Conservation (phyloP, 495 filamentous ascomycete species). For the Oleoguttula mirabilis region DNA sequence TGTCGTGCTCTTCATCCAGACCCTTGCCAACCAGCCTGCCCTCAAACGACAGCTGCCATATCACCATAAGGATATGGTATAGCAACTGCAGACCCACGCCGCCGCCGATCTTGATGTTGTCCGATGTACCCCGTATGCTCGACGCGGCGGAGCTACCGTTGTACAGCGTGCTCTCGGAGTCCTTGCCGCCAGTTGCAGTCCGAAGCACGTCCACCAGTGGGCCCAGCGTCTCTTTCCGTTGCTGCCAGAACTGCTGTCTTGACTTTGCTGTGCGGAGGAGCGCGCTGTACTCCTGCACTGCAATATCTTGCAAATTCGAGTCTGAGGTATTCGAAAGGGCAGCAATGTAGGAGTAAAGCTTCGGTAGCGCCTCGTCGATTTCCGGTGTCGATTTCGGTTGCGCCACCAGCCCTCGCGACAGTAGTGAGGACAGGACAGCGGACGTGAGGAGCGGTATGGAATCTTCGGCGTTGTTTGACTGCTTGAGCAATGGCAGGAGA, state of each 20-base stretch:
- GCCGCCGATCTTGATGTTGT: slow-evolving; percentile 57
- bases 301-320: slow-evolving; percentile 87
- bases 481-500: slow-evolving; percentile 72
- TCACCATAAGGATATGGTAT: slow-evolving; percentile 81
- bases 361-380: slow-evolving; percentile 69
- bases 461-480: slow-evolving; percentile 70
- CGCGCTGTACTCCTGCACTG: slow-evolving; percentile 79
- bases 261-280: slow-evolving; percentile 64
- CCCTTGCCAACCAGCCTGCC: slow-evolving; percentile 71
- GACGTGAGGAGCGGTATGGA: slow-evolving; percentile 82
- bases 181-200: slow-evolving; percentile 61
- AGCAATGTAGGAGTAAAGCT: slow-evolving; percentile 79
- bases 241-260: slow-evolving; percentile 78
- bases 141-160: slow-evolving; percentile 41
- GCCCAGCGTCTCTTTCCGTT: slow-evolving; percentile 66
- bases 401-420: slow-evolving; percentile 53
- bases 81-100: slow-evolving; percentile 86
- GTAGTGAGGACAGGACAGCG: slow-evolving; percentile 69
- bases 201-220: slow-evolving; percentile 76
- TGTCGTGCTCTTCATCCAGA: slow-evolving; percentile 78
- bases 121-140: slow-evolving; percentile 38
- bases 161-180: slow-evolving; percentile 56
- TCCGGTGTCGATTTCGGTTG: slow-evolving; percentile 42
- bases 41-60: slow-evolving; percentile 97
- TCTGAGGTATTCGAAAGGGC: slow-evolving; percentile 67